phyloP scores from a whole-genome alignment of 169 alveolate species.

The Cryptosporidium meleagridis region DNA sequence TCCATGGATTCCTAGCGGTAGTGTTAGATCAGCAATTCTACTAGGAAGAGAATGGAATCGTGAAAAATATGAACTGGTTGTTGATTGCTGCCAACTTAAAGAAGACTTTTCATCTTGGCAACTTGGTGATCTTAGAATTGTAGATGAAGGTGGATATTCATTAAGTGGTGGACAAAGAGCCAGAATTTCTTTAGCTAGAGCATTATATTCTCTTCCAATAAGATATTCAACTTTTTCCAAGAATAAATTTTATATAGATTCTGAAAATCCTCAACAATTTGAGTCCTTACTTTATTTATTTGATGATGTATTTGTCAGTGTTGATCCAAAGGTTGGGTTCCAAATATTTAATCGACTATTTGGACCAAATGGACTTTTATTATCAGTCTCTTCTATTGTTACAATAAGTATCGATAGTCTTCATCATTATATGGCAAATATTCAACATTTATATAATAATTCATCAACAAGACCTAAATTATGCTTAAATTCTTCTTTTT shows the following conservation, averaged over 20 bases:
- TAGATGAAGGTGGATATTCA: slow-evolving; percentile 89
- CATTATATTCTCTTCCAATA: slow-evolving; percentile 83
- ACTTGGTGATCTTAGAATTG: slow-evolving; percentile 82
- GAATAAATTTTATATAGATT: slow-evolving; percentile 3
- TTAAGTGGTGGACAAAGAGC: slow-evolving; percentile 94
- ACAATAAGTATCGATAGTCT: slow-evolving; percentile 58
- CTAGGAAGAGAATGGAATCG: slow-evolving; percentile 83
- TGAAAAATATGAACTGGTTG: slow-evolving; percentile 78
- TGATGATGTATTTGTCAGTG: slow-evolving; percentile 67
- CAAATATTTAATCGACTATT: slow-evolving; percentile 54
- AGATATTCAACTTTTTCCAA: not conserved
- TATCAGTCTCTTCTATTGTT: slow-evolving; percentile 24
- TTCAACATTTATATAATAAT: not conserved
- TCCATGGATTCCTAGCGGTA: slow-evolving; percentile 86
- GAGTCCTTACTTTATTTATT: slow-evolving; percentile 50
- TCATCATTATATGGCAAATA: slow-evolving; percentile 58
- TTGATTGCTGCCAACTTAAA: slow-evolving; percentile 79
- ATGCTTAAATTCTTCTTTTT: not conserved
- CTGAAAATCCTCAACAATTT: not conserved
- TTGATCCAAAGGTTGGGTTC: slow-evolving; percentile 62
- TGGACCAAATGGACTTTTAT: slow-evolving; percentile 52
- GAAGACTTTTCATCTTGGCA: slow-evolving; percentile 81
- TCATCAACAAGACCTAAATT: not conserved
- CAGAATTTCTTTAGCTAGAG: slow-evolving; percentile 92
- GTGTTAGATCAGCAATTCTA: slow-evolving; percentile 83